Conservation (phyloP, 306 rosid genomes). For the Prunus salicina region DNA sequence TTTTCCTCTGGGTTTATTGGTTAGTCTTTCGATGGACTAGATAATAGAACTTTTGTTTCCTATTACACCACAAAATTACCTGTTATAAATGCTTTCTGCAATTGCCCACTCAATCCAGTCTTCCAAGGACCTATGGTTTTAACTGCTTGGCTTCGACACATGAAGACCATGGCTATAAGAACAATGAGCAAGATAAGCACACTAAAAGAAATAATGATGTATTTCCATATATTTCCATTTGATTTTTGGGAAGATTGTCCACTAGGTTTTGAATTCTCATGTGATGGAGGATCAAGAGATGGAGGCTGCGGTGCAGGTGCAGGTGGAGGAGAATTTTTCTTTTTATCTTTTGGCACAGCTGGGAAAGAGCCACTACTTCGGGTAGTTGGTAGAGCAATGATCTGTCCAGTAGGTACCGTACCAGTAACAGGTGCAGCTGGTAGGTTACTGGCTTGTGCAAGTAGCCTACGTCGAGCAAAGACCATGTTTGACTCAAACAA, state of each 20-base stretch:
- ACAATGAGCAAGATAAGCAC: constrained; percentile 40
- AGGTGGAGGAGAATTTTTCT: constrained; percentile 32
- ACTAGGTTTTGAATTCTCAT: constrained; percentile 6
- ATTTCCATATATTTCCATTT: constrained; percentile 48
- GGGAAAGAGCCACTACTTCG: constrained; percentile 76
- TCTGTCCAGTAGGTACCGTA: constrained; percentile 24
- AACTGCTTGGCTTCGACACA: constrained; percentile 64
- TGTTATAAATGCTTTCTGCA: constrained; percentile 90
- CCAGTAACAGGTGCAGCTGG: constrained; percentile 55
- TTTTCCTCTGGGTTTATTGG: not conserved
- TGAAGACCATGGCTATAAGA: constrained; percentile 41
- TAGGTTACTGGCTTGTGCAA: constrained; percentile 64
- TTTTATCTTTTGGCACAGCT: constrained; percentile 47
- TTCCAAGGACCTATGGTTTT: constrained; percentile 81
- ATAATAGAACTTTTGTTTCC: not conserved
- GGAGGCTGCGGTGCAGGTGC: constrained; percentile 14
- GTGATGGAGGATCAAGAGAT: constrained; percentile 4
- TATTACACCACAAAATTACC: constrained; percentile 41
- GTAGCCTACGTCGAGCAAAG: constrained; percentile 61
- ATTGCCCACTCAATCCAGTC: constrained; percentile 90
- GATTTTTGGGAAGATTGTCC: constrained; percentile 16
- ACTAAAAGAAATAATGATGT: constrained; percentile 29
- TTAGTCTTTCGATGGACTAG: not conserved
- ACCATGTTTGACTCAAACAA: constrained; percentile 27
- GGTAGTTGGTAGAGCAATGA: constrained; percentile 43